Evolutionary conservation across 306 rosid species (phyloP).

Genomic region (Prunus kanzakura): DNA sequence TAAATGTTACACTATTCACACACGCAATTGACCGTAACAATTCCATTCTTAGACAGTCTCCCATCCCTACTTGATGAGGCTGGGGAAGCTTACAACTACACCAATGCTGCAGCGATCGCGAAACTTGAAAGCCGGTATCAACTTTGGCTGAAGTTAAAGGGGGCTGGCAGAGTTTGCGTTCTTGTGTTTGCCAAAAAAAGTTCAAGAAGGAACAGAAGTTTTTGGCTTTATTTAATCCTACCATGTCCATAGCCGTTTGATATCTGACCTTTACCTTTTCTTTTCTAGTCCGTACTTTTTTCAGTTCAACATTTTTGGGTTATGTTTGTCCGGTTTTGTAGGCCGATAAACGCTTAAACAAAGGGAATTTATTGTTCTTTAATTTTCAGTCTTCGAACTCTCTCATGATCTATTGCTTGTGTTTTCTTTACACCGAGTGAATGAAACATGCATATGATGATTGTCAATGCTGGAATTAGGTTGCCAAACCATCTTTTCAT

Average conservation of each 20-base stretch:
- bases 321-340: background rate
- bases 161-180: too few species aligned
- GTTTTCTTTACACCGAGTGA: too few species aligned
- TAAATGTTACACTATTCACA: background rate
- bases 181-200: background rate
- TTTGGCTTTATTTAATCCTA: background rate
- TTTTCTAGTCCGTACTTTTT: background rate
- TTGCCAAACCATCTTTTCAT: background rate
- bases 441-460: background rate
- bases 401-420: background rate
- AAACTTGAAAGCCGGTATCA: background rate
- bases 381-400: too few species aligned
- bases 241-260: constrained; percentile 6
- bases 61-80: background rate
- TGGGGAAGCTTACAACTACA: background rate
- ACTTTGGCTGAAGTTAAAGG: too few species aligned
- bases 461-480: background rate
- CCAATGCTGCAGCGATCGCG: background rate
- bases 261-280: background rate
- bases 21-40: background rate
- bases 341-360: background rate
- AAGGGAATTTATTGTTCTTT: background rate
- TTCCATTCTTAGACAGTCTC: background rate
- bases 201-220: background rate
- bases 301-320: background rate